phyloP scores from a whole-genome alignment of 2,329 filamentous ascomycete species.

The Talaromyces albobiverticillius region DNA sequence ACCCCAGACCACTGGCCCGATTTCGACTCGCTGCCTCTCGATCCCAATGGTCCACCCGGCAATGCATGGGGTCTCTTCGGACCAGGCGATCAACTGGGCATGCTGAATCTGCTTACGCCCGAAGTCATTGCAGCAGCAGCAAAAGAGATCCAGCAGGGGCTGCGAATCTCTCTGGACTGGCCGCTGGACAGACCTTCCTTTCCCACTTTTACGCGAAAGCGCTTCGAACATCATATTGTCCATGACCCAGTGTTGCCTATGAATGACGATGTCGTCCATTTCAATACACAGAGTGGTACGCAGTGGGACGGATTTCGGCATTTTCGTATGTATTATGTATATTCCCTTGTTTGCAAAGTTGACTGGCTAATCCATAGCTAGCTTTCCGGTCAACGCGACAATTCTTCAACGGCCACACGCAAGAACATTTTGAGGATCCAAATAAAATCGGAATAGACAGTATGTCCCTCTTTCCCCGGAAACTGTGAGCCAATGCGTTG shows the following conservation, averaged over 20 bases:
- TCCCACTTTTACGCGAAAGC: background rate
- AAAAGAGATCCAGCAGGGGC: constrained; percentile 41
- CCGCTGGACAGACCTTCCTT: background rate
- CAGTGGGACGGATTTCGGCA: constrained; percentile 1
- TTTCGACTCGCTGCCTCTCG: constrained; percentile 51
- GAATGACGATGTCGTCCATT: background rate
- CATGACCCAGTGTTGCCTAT: background rate
- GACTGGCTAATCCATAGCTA: background rate
- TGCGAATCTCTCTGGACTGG: constrained; percentile 15
- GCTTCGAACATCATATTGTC: background rate
- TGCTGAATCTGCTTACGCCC: constrained; percentile 54
- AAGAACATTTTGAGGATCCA: background rate
- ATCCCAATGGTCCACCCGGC: constrained; percentile 48
- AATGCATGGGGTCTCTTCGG: constrained; percentile 60
- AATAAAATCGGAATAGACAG: background rate
- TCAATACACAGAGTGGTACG: background rate
- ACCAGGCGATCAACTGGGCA: constrained; percentile 51
- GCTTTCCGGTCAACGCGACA: background rate
- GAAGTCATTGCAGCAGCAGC: constrained; percentile 42
- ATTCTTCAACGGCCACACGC: background rate
- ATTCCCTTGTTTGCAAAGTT: background rate
- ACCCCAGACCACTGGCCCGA: constrained; percentile 11
- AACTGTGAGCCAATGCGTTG: too few species aligned
- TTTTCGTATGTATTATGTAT: too few species aligned
- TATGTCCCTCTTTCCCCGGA: background rate